Percentiles rank a stretch among this genome's conserved stretches.
phyloP scores from a whole-genome alignment of 75 land plant species.

The Picea sitchensis region DNA sequence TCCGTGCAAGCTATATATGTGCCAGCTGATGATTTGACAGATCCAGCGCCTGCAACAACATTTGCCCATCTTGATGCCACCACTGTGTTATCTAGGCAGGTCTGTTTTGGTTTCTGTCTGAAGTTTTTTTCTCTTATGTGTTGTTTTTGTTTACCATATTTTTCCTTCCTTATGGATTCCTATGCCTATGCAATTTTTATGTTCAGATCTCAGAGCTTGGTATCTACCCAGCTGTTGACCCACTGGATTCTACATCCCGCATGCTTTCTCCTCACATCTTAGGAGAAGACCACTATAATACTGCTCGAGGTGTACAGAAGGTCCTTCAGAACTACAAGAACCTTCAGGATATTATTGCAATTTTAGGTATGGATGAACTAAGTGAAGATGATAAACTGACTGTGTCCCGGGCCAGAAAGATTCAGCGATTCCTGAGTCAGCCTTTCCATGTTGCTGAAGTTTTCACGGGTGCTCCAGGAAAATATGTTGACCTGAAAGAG shows the following conservation, averaged over 20 bases:
- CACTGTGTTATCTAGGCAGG: conserved; percentile 95
- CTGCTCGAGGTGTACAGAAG: conserved; percentile 96
- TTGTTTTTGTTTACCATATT: background rate
- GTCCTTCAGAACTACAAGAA: conserved; percentile 94
- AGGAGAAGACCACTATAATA: conserved; percentile 92
- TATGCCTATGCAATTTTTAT: background rate
- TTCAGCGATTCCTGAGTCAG: conserved; percentile 90
- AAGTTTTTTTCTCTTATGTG: background rate
- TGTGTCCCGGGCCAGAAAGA: conserved; percentile 91
- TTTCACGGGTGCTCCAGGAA: conserved; percentile 94
- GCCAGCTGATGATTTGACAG: conserved; percentile 73
- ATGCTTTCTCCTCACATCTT: conserved; percentile 89
- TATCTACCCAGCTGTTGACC: conserved; percentile 97
- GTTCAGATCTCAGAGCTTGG: conserved; percentile 91
- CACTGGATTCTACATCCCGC: conserved; percentile 92
- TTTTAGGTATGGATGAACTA: conserved; percentile 98
- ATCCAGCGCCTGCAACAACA: conserved; percentile 97
- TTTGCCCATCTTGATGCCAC: conserved; percentile 98
- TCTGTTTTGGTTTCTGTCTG: conserved; percentile 17
- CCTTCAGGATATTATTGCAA: conserved; percentile 96
- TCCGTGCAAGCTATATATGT: conserved; percentile 55
- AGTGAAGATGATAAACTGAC: conserved; percentile 95
- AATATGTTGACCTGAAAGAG: conserved; percentile 94
- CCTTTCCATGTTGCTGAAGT: conserved; percentile 99
- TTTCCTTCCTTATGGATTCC: background rate